phyloP scores from a whole-genome alignment of 2,329 filamentous ascomycete genomes.

The Ascochyta viciae-villosae region DNA sequence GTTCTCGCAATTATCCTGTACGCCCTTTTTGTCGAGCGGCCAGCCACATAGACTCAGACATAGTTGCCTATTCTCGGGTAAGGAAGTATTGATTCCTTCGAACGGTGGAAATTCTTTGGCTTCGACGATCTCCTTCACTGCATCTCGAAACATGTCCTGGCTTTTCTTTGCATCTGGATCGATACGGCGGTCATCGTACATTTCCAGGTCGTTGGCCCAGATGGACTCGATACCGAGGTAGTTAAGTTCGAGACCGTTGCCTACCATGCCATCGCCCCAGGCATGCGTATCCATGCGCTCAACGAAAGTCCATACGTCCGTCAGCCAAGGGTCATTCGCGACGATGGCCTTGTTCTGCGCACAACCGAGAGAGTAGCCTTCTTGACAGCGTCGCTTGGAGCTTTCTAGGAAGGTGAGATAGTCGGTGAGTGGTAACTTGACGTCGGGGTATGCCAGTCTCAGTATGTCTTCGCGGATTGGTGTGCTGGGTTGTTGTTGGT shows the following conservation, averaged over 20 bases:
- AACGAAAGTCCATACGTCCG: slow-evolving; percentile 80
- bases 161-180: slow-evolving; percentile 47
- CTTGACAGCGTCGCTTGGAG: slow-evolving; percentile 61
- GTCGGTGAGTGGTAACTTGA: slow-evolving; percentile 43
- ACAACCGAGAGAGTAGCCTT: slow-evolving; percentile 66
- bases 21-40: slow-evolving; percentile 65
- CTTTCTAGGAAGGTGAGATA: slow-evolving; percentile 48
- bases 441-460: slow-evolving; percentile 44
- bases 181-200: slow-evolving; percentile 48
- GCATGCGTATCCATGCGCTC: slow-evolving; percentile 70
- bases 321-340: slow-evolving; percentile 75
- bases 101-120: slow-evolving; percentile 68
- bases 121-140: slow-evolving; percentile 69
- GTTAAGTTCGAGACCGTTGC: slow-evolving; percentile 72
- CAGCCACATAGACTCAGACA: slow-evolving; percentile 78
- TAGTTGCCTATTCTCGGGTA: slow-evolving; percentile 74
- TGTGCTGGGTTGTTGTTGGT: slow-evolving; percentile 39
- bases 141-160: slow-evolving; percentile 64
- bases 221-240: slow-evolving; percentile 77
- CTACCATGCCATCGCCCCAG: slow-evolving; percentile 72
- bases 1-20: slow-evolving; percentile 56
- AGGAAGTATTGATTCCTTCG: slow-evolving; percentile 68
- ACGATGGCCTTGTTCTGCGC: slow-evolving; percentile 71
- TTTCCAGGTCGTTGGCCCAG: slow-evolving; percentile 74
- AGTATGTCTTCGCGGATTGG: slow-evolving; percentile 49